phyloP scores from a whole-genome alignment of 371 early-diverging fungal genomes.

The Mortierella sp. region DNA sequence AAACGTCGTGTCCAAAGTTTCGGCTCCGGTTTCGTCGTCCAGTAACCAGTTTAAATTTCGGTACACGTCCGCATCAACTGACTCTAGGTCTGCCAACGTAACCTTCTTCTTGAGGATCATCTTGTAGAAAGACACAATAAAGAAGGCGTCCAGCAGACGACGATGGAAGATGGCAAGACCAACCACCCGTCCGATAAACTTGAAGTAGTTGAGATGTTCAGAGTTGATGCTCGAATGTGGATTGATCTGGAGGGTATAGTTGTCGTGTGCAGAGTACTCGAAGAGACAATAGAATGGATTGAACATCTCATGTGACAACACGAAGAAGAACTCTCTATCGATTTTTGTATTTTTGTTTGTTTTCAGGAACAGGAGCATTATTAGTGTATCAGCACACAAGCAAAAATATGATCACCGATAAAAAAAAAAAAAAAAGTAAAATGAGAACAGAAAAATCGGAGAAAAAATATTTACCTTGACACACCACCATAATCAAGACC shows the following conservation, averaged over 20 bases:
- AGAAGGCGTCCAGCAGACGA: constrained; percentile 95
- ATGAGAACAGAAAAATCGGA: background rate
- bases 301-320: constrained; percentile 97
- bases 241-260: constrained; percentile 96
- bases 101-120: constrained; percentile 91
- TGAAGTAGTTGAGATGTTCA: constrained; percentile 98
- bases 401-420: background rate
- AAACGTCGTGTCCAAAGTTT: constrained; percentile 89
- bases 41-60: constrained; percentile 94
- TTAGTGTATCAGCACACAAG: background rate
- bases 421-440: background rate
- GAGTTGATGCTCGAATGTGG: constrained; percentile 96
- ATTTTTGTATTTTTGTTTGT: background rate
- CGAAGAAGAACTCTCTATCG: constrained; percentile 91
- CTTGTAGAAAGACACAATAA: constrained; percentile 95
- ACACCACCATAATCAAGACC: constrained; percentile 98
- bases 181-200: constrained; percentile 97
- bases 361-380: background rate
- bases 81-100: constrained; percentile 91
- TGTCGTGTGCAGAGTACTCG: constrained; percentile 96
- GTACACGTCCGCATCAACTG: constrained; percentile 94
- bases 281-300: constrained; percentile 97
- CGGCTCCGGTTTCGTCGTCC: constrained; percentile 87
- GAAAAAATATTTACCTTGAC: constrained; percentile 68
- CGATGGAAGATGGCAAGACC: constrained; percentile 97